Percentiles rank a stretch among this genome's conserved stretches.
These are phyloP conservation scores for Pinus taeda DNA, from an alignment of 75 land plant genomes.

Conservation along the genomic window DNA sequence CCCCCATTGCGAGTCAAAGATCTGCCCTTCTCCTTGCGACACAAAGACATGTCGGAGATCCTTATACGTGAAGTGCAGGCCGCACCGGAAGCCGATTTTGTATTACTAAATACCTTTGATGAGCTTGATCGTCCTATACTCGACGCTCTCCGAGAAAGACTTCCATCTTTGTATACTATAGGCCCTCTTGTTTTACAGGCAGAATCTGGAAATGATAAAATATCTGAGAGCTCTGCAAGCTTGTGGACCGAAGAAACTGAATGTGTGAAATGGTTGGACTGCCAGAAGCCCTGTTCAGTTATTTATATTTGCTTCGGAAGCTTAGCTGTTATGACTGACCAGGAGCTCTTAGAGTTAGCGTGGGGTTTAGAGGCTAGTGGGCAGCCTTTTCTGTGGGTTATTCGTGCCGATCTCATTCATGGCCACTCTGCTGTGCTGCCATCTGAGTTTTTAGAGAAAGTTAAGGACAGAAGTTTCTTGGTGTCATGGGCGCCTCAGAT, in stretches of 20 bases:
- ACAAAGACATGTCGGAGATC: conserved; percentile 4
- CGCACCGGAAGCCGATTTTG: too few relatives aligned
- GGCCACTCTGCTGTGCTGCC: too few relatives aligned
- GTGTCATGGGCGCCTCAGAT: background rate
- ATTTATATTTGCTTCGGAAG: conserved; percentile 43
- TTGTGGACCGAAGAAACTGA: conserved; percentile 4
- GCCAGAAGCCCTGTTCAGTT: conserved; percentile 23
- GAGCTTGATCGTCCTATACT: conserved; percentile 1
- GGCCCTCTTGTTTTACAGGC: too few relatives aligned
- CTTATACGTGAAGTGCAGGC: background rate
- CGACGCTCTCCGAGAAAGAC: background rate
- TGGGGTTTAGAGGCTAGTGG: conserved; percentile 6
- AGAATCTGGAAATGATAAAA: background rate
- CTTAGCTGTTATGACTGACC: conserved; percentile 5
- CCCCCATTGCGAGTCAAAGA: too few relatives aligned
- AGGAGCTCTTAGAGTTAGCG: conserved; percentile 35
- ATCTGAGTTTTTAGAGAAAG: conserved; percentile 1
- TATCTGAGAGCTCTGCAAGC: background rate
- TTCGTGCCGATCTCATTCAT: conserved; percentile 1
- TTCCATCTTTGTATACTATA: too few relatives aligned
- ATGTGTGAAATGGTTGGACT: conserved; percentile 44
- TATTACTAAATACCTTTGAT: background rate
- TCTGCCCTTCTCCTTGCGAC: background rate
- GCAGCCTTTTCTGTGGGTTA: conserved; percentile 44
- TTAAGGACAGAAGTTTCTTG: conserved; percentile 6